phyloP scores from a whole-genome alignment of 768 basidiomycete genomes.

The Crepidotus variabilis region DNA sequence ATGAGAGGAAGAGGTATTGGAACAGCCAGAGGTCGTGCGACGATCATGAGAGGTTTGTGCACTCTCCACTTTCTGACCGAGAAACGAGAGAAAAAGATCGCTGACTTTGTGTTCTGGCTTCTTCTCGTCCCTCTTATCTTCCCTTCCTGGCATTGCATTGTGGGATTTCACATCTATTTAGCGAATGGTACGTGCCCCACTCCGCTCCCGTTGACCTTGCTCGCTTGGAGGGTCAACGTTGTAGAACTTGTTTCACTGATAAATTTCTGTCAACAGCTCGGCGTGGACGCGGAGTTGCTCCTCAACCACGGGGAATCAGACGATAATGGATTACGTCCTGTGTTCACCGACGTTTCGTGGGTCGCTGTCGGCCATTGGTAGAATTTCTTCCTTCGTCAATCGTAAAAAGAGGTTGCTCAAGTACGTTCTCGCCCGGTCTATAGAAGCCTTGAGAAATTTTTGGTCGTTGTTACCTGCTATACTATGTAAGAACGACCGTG shows the following conservation, averaged over 20 bases:
- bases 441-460: too few relatives aligned
- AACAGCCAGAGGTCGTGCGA: constrained; percentile 96
- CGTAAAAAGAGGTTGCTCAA: too few relatives aligned
- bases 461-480: too few relatives aligned
- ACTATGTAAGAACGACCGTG: too few relatives aligned
- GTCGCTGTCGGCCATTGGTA: too few relatives aligned
- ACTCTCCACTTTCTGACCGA: constrained; percentile 4
- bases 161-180: constrained; percentile 22
- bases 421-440: too few relatives aligned
- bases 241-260: too few relatives aligned
- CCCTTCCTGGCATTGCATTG: not conserved
- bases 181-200: constrained; percentile 63
- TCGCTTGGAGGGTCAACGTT: not conserved
- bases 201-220: constrained; percentile 12
- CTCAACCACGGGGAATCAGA: constrained; percentile 75
- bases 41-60: constrained; percentile 90
- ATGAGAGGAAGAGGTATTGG: constrained; percentile 99
- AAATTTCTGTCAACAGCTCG: constrained; percentile 50
- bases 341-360: too few relatives aligned
- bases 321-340: constrained; percentile 42
- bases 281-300: constrained; percentile 78
- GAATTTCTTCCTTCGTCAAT: too few relatives aligned
- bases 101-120: constrained; percentile 16
- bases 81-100: constrained; percentile 8
- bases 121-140: constrained; percentile 4